Conservation (phyloP, 208 protist species). For the Zelonia costaricensis region DNA sequence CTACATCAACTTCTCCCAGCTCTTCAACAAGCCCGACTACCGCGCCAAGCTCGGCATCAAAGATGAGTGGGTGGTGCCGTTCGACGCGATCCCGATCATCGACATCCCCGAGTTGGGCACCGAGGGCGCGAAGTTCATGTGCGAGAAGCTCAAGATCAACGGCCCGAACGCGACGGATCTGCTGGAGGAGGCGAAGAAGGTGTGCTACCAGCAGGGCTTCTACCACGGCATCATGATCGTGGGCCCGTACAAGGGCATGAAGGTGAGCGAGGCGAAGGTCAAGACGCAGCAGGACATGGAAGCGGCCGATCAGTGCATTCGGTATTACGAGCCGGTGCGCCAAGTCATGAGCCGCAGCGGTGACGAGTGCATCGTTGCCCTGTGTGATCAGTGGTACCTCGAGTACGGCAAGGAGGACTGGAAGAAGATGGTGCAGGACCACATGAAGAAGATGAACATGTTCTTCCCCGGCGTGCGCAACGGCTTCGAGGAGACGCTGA, state of each 20-base stretch:
- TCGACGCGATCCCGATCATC: slow-evolving; percentile 96
- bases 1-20: slow-evolving; percentile 97
- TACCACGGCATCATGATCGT: slow-evolving; percentile 96
- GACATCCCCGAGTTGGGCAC: slow-evolving; percentile 92
- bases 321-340: slow-evolving; percentile 97
- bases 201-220: slow-evolving; percentile 98
- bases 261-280: slow-evolving; percentile 96
- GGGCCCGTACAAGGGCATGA: slow-evolving; percentile 71
- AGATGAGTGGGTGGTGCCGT: slow-evolving; percentile 96
- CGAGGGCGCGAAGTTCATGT: slow-evolving; percentile 86
- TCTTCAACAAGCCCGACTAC: slow-evolving; percentile 95
- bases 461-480: slow-evolving; percentile 93
- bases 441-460: slow-evolving; percentile 92
- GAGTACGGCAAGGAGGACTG: slow-evolving; percentile 99
- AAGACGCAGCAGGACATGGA: slow-evolving; percentile 82
- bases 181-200: slow-evolving; percentile 98
- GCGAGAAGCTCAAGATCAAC: slow-evolving; percentile 96
- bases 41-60: slow-evolving; percentile 93
- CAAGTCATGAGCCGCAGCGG: slow-evolving; percentile 98
- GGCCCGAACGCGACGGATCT: slow-evolving; percentile 95
- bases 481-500: slow-evolving; percentile 94
- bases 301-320: slow-evolving; percentile 72
- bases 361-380: slow-evolving; percentile 99
- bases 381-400: slow-evolving; percentile 99
- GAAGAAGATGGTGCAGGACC: slow-evolving; percentile 83